Evolutionary conservation across 129 eudicot genomes (phyloP), one percentile per base, ranked within the genome.

Genomic region (Flaveria robusta): DNA sequence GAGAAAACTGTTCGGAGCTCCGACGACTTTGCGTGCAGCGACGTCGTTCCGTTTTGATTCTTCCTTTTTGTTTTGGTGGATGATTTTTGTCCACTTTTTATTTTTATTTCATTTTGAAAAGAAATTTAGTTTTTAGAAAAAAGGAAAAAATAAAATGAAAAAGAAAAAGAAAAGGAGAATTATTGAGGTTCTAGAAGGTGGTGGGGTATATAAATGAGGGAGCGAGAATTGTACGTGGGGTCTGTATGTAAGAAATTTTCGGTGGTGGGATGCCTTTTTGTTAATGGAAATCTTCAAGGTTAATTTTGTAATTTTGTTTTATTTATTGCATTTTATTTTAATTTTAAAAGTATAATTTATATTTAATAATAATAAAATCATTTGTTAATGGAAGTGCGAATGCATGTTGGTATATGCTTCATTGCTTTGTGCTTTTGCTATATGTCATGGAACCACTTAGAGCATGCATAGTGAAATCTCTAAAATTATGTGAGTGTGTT

Each of bases 21-120:
- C 12, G 97, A 87, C 79, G 93, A 88, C 71, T 91, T 72, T 45
- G 92, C 66, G 14, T 88, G 97, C 83, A 91, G 90, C 91, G 96
- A 91, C 88, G 93, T 87, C 84, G 97, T 83, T 74, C 88, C 85
- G 5, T 91, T 77, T 80, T 94, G 79, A 85, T 74, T 15, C 18
- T 7, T n/a, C n/a, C n/a, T 63, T 63, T 7, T 15, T 2, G 5
- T 29, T 58, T 29, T 31, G 4, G 63, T 45, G 70, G 73, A 51
- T 72, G 66, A 67, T 54, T 54, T 71, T 81, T 14, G 85, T 68
- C 77, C 77, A 59, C 63, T 71, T 23, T 39, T 52, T 73, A 73
- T 4, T 73, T 77, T 3, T 8, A 68, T 47, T 54, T 11, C 23
- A 52, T 71, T 14, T 52, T 60, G 24, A 69, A 43, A 69, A 18